Evolutionary conservation across 768 basidiomycete species (phyloP).

Genomic region (Leccinellum albellum): DNA sequence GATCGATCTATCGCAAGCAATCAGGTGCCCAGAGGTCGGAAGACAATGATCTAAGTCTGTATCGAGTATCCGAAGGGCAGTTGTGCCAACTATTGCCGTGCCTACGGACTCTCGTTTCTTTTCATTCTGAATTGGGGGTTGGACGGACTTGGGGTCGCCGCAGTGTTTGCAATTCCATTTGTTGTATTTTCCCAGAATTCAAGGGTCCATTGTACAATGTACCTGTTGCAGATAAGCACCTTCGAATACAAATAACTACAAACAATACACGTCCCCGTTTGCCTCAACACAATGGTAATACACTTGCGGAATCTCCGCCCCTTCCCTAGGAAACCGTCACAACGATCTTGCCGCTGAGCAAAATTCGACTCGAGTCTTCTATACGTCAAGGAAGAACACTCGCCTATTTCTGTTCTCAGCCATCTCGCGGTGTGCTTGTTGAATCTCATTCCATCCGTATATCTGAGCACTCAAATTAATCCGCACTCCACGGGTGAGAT

Average conservation of each 20-base stretch:
- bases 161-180: not conserved
- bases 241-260: slow-evolving; percentile 4
- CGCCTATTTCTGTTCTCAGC: slow-evolving; percentile 61
- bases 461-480: slow-evolving; percentile 42
- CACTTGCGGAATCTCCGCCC: slow-evolving; percentile 8
- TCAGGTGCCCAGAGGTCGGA: not conserved
- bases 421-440: slow-evolving; percentile 82
- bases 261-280: slow-evolving; percentile 3
- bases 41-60: not conserved
- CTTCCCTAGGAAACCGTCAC: slow-evolving; percentile 22
- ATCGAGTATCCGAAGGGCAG: not conserved
- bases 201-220: not conserved
- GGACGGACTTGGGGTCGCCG: slow-evolving; percentile 2
- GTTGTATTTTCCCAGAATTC: not conserved
- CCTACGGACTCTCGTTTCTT: slow-evolving; percentile 1
- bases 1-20: slow-evolving; percentile 1
- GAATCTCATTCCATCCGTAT: slow-evolving; percentile 76
- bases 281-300: not conserved
- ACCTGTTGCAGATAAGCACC: not conserved
- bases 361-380: not conserved
- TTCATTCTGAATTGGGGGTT: not conserved
- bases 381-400: slow-evolving; percentile 14
- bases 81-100: slow-evolving; percentile 7
- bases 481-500: slow-evolving; percentile 12
- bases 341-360: slow-evolving; percentile 32